Conservation (phyloP, 2,329 filamentous ascomycete genomes). For the Cryphonectria parasitica region DNA sequence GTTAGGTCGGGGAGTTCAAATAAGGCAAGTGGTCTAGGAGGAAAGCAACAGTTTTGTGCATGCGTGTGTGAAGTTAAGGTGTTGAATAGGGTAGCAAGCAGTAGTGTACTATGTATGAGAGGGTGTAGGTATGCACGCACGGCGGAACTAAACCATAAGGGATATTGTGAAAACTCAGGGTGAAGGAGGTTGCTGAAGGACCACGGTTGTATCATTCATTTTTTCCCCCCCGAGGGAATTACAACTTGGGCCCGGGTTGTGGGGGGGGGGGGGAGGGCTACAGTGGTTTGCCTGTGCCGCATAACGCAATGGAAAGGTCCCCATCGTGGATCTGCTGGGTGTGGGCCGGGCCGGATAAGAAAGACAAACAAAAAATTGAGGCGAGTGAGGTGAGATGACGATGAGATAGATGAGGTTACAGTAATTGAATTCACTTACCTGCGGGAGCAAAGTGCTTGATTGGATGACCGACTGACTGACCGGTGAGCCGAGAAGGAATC, state of each 20-base stretch:
- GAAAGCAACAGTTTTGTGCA: not conserved
- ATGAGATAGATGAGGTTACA: not conserved
- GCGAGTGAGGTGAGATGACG: not conserved
- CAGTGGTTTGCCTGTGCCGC: not conserved
- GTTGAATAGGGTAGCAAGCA: not conserved
- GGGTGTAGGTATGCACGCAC: not conserved
- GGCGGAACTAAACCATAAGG: not conserved
- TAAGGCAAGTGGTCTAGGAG: constrained; percentile 7
- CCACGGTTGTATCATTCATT: not conserved
- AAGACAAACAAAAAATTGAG: not conserved
- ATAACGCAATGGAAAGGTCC: not conserved
- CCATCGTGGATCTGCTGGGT: not conserved
- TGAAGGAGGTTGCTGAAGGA: not conserved
- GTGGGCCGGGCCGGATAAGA: not conserved
- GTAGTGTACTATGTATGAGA: not conserved
- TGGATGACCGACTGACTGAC: not conserved
- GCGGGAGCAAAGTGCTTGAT: not conserved
- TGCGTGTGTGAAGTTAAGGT: not conserved
- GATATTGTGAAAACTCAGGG: not conserved
- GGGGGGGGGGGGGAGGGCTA: no score
- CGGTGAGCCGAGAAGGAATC: not conserved
- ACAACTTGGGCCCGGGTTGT: not conserved
- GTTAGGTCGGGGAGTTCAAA: constrained; percentile 11
- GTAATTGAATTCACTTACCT: not conserved
- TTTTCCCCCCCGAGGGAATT: not conserved